Evolutionary conservation across 208 protist genomes (phyloP).

Genomic region (Wallacemonas collosoma): DNA sequence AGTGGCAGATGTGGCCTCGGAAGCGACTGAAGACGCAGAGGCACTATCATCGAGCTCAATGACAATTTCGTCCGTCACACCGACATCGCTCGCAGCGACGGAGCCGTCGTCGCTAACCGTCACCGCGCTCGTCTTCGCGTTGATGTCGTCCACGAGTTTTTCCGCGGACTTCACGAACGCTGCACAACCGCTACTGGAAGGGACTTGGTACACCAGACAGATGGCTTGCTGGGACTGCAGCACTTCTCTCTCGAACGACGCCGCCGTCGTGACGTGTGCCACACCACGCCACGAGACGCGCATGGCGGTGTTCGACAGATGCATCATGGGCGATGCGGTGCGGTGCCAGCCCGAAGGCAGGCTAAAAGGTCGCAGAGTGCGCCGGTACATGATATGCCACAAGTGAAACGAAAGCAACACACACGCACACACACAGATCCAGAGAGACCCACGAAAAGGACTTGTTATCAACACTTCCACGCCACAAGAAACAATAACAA

Average conservation of each 20-base stretch:
- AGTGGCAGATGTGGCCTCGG: not conserved
- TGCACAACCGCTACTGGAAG: slow-evolving; percentile 59
- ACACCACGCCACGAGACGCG: slow-evolving; percentile 6
- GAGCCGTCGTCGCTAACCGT: slow-evolving; percentile 16
- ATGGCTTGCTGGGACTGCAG: slow-evolving; percentile 90
- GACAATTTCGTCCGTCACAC: slow-evolving; percentile 8
- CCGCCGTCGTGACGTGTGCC: slow-evolving; percentile 55
- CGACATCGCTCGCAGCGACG: not conserved
- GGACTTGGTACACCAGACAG: slow-evolving; percentile 81
- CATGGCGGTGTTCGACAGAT: not conserved
- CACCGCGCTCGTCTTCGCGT: slow-evolving; percentile 42
- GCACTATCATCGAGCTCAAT: not conserved
- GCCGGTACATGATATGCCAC: not conserved
- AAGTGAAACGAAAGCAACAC: not conserved
- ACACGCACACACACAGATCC: not conserved
- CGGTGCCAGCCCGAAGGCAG: not conserved
- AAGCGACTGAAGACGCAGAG: not conserved
- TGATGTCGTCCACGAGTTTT: slow-evolving; percentile 73
- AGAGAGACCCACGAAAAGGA: no score
- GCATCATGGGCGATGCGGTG: not conserved
- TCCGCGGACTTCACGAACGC: slow-evolving; percentile 65
- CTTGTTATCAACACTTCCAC: no score
- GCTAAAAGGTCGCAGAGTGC: not conserved
- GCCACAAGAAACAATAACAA: no score
- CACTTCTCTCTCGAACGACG: slow-evolving; percentile 81